Conservation (phyloP, 345 rosid genomes). For the Salix brachista region DNA sequence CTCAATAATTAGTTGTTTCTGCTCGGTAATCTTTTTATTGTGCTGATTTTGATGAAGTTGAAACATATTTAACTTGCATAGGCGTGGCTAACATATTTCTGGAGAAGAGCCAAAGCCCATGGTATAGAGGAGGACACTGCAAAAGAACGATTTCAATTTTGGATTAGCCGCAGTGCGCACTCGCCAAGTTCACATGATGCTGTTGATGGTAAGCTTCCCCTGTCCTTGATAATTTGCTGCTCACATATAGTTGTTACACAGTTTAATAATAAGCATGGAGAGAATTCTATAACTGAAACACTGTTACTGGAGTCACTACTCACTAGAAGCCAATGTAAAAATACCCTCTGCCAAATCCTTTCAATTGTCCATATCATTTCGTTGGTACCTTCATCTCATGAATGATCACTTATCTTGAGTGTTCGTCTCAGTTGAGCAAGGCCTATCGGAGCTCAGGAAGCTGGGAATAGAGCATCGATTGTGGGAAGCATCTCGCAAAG, state of each 20-base stretch:
- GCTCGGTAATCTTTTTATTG: background rate
- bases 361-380: background rate
- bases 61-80: background rate
- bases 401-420: background rate
- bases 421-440: slow-evolving; percentile 64
- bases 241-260: background rate
- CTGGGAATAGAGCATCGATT: slow-evolving; percentile 72
- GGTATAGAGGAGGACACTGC: slow-evolving; percentile 28
- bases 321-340: background rate
- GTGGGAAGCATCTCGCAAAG: slow-evolving; percentile 88
- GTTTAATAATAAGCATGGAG: background rate
- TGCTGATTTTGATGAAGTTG: background rate
- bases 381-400: background rate
- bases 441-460: slow-evolving; percentile 81
- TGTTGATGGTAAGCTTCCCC: slow-evolving; percentile 22
- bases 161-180: slow-evolving; percentile 29
- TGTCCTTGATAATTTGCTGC: background rate
- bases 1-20: background rate
- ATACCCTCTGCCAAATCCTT: background rate
- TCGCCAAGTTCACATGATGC: slow-evolving; percentile 35
- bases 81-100: slow-evolving; percentile 35
- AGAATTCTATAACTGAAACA: background rate
- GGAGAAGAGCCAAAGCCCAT: slow-evolving; percentile 31
- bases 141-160: slow-evolving; percentile 28
- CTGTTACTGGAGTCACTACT: background rate